A percentile compares a stretch with the other conserved stretches of the same genome.
Evolutionary conservation across 805 yeast species (phyloP).

Genomic region (Ogataea paraovalis): DNA sequence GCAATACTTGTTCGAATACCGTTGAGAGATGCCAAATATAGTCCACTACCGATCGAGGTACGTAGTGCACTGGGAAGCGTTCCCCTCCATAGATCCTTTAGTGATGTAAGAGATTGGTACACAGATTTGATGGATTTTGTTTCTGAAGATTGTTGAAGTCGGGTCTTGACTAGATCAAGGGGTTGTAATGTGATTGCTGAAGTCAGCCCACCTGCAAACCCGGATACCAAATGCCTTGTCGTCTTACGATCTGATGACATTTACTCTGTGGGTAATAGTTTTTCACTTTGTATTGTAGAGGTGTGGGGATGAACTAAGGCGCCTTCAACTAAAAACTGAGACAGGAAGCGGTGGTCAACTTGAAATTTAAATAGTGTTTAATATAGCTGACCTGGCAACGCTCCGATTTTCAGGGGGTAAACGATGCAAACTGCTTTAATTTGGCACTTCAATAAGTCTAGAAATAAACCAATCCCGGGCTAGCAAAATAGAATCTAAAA

Average conservation of each 20-base stretch:
- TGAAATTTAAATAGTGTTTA: no score
- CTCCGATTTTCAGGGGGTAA: no score
- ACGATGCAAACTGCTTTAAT: no score
- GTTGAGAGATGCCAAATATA: slow-evolving; percentile 75
- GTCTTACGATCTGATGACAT: slow-evolving; percentile 13
- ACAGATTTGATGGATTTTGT: slow-evolving; percentile 30
- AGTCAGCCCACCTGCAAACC: slow-evolving; percentile 79
- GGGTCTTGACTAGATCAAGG: slow-evolving; percentile 79
- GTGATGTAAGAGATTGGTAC: slow-evolving; percentile 37
- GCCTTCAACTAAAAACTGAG: no score
- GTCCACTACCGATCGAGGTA: slow-evolving; percentile 86
- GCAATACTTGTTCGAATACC: slow-evolving; percentile 52
- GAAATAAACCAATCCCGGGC: no score
- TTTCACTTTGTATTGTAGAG: no score
- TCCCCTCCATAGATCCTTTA: slow-evolving; percentile 81
- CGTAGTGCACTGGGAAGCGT: slow-evolving; percentile 87
- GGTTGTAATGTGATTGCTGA: slow-evolving; percentile 84
- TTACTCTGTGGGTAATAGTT: no score
- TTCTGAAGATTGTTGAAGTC: slow-evolving; percentile 63
- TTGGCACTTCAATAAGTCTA: not conserved
- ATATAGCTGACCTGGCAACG: no score
- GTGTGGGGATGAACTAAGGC: no score
- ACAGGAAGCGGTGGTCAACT: no score
- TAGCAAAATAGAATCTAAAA: no score
- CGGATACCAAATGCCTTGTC: slow-evolving; percentile 64